These are phyloP conservation scores for Logfia minima DNA, from an alignment of 129 eudicot genomes.

Conservation along the genomic window DNA sequence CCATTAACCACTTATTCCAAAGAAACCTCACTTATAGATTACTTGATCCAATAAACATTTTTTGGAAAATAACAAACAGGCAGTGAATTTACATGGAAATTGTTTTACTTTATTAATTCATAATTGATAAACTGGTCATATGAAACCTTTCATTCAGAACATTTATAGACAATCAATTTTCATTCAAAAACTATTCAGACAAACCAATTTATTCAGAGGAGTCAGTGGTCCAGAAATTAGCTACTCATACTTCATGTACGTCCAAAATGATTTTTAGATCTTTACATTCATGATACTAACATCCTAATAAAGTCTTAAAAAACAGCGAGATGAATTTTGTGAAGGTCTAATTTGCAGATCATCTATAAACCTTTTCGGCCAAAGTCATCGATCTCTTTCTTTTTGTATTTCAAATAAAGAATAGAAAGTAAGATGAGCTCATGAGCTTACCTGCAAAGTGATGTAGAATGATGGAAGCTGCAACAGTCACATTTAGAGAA, in stretches of 20 bases:
- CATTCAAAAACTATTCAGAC: not conserved
- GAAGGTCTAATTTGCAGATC: not conserved
- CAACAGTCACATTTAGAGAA: conserved; percentile 89
- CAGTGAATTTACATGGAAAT: too few species aligned
- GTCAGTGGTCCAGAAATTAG: not conserved
- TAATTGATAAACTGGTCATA: too few species aligned
- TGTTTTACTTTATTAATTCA: too few species aligned
- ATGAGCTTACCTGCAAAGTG: conserved; percentile 76
- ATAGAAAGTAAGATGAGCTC: not conserved
- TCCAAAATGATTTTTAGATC: not conserved
- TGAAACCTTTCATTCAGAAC: not conserved
- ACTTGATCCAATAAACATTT: not conserved
- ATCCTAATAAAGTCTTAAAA: not conserved
- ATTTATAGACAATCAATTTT: too few species aligned
- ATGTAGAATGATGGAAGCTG: conserved; percentile 94
- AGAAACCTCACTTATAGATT: not conserved
- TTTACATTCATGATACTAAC: not conserved
- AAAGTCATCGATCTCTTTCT: not conserved
- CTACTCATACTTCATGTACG: not conserved
- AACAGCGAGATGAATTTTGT: not conserved
- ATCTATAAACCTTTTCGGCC: not conserved
- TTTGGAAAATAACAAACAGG: not conserved
- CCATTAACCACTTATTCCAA: not conserved
- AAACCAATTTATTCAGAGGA: not conserved
- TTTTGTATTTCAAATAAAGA: not conserved